Evolutionary conservation across 305 asterid genomes (phyloP).

Genomic region (Solanum hybrid): DNA sequence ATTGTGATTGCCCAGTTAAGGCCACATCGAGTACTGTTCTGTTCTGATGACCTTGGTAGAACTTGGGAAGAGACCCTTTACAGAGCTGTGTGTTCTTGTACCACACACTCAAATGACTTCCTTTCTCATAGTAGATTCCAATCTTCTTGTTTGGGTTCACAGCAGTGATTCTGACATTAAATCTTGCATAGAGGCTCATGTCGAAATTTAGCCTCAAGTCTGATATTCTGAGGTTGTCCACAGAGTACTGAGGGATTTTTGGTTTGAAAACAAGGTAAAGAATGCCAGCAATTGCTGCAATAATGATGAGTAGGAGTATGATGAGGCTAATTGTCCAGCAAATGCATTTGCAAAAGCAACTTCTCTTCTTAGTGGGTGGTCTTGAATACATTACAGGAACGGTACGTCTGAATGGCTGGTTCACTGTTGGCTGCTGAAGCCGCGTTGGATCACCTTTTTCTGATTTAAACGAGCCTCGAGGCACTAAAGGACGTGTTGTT

Average conservation of each 20-base stretch:
- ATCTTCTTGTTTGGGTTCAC: conserved; percentile 74
- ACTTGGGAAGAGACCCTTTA: conserved; percentile 61
- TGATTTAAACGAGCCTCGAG: conserved; percentile 18
- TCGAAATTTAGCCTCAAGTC: conserved; percentile 67
- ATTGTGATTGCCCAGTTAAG: conserved; percentile 55
- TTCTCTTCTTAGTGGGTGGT: conserved; percentile 27
- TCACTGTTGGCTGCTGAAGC: conserved; percentile 17
- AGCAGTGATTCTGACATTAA: conserved; percentile 64
- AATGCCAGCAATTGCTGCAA: conserved; percentile 58
- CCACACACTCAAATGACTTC: conserved; percentile 80
- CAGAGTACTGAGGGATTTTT: conserved; percentile 73
- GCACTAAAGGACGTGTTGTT: conserved; percentile 20
- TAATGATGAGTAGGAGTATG: conserved; percentile 39
- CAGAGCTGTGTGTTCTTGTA: conserved; percentile 63
- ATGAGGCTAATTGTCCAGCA: conserved; percentile 67
- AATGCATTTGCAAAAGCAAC: conserved; percentile 59
- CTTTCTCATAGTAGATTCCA: conserved; percentile 76
- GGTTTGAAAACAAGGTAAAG: conserved; percentile 65
- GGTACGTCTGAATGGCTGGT: conserved; percentile 16
- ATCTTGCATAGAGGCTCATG: conserved; percentile 59
- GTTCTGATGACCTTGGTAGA: conserved; percentile 84
- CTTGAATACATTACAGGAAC: conserved; percentile 19
- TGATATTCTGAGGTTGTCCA: conserved; percentile 67
- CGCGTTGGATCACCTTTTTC: conserved; percentile 26
- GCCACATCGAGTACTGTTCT: conserved; percentile 49